Evolutionary conservation across 352 stramenopile genomes (phyloP), one percentile per base, ranked within the genome.

Genomic region (Pseudoperonospora humuli): DNA sequence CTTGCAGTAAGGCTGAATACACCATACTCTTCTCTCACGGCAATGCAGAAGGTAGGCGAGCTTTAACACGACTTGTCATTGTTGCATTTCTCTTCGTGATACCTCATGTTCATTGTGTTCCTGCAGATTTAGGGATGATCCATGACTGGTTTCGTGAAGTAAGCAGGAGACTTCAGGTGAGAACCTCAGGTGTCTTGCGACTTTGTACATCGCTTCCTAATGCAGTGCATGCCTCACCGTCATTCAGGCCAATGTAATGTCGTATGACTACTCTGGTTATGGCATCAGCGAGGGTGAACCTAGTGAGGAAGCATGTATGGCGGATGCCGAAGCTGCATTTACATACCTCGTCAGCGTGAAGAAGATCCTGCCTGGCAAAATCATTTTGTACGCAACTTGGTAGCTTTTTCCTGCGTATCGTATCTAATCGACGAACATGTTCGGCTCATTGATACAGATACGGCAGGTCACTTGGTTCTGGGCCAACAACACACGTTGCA

Each of bases 221-320:
- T 32, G 13, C 11, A n/a, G 9, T 15, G 6, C 29, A 4, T 39
- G 38, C 15, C 28, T 37, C 5, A 32, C 19, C 33, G 32, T 9
- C 28, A 21, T 46, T 18, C 44, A 88, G 69, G 68, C 83, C 18
- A 94, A 96, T 39, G 68, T 96, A 24, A 79, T 96, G 63, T 82
- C 80, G 32, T 96, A 95, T 50, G 78, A 98, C 70, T 99, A 99
- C 66, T 96, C 93, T 11, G 96, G 96, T 0, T 99, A 99, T 42
- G 96, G 95, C 15, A 97, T 98, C 38, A 96, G 84, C 39, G 89
- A 95, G 50, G 92, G 95, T 17, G 69, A 80, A 19, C 88, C 93
- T 2, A 89, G 75, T 41, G 92, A 98, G 80, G 75, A 97, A 45
- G 83, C 90, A 23, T 97, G 92, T 45, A 98, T 97, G 62, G 84